These are phyloP conservation scores for Colletotrichum horii DNA, from an alignment of 2,329 filamentous ascomycete genomes.

Conservation along the genomic window DNA sequence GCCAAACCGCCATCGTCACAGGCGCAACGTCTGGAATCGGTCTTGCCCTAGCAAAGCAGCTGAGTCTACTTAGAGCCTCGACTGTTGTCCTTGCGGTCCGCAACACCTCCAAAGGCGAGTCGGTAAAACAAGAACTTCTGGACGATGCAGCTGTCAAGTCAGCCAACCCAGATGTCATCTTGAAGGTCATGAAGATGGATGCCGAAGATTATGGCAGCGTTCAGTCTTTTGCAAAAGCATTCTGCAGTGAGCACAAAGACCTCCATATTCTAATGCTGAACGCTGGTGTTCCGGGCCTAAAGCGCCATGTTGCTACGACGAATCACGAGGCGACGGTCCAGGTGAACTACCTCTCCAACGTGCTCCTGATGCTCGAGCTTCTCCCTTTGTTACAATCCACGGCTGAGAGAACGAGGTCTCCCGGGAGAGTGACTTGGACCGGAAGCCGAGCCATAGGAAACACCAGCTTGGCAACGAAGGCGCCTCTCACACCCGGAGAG, in stretches of 20 bases:
- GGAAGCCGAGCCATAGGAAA: not conserved
- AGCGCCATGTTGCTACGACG: not conserved
- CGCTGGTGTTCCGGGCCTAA: constrained; percentile 6
- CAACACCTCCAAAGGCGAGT: constrained; percentile 30
- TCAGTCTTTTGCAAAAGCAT: not conserved
- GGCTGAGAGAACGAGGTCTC: not conserved
- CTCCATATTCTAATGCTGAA: constrained; percentile 20
- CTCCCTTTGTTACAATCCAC: constrained; percentile 21
- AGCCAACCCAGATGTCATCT: not conserved
- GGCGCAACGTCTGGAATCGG: constrained; percentile 49
- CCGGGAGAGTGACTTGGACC: not conserved
- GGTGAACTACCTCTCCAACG: constrained; percentile 31
- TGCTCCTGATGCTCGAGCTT: constrained; percentile 24
- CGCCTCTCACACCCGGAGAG: not conserved
- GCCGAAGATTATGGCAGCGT: constrained; percentile 9
- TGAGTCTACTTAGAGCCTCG: constrained; percentile 34
- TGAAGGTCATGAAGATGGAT: constrained; percentile 16
- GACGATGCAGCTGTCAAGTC: not conserved
- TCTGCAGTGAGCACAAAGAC: not conserved
- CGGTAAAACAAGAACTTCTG: constrained; percentile 17
- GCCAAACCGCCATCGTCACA: constrained; percentile 42
- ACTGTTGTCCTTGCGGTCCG: constrained; percentile 48
- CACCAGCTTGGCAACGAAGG: not conserved
- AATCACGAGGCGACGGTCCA: constrained; percentile 28
- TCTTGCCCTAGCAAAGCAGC: constrained; percentile 40